Evolutionary conservation across 805 yeast species (phyloP), one percentile per base, ranked within the genome.

Genomic region (Myxozyma lipomycoides): DNA sequence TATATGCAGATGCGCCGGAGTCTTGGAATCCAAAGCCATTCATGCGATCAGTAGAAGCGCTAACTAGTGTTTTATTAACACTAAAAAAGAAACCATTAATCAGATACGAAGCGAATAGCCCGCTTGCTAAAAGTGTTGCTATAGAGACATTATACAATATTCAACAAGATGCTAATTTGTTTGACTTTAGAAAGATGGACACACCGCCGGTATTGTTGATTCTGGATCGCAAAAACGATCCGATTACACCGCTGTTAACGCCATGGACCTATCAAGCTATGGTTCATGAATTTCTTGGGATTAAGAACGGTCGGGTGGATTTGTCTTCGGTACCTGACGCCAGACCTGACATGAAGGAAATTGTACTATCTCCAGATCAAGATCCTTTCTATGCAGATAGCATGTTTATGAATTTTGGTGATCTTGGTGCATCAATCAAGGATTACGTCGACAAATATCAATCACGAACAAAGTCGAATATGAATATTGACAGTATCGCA

Each of bases 191-290:
- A 35, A 64, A 67, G 23, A 69, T 71, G 51, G 95, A 86, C 63
- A 70, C 82, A 0, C 79, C 89, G 1, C 95, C 97, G 1, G 62
- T 84, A 5, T 68, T 95, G 42, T 67, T 93, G 10, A 73, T 93
- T 1, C 63, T 93, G 43, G 98, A 93, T 67, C 75, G 99, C 46
- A 78, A 82, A 51, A 84, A 80, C 62, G 99, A 93, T 68, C 97
- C 98, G 1, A 73, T 91, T 12, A 91, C 99, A 0, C 97, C 99
- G 1, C 74, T 93, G 26, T 70, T 93, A 43, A 79, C 84, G 36
- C 98, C 98, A 1, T 93, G 99, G 99, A 90, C 98, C 1, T 93
- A 88, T 68, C 98, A 91, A 65, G 86, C 96, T 1, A 91, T 93
- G 98, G 87, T 93, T 17, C 95, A 91, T 66, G 98, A 95, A 65